phyloP scores from a whole-genome alignment of 441 rosid genomes.

The Bruguiera hainesii region DNA sequence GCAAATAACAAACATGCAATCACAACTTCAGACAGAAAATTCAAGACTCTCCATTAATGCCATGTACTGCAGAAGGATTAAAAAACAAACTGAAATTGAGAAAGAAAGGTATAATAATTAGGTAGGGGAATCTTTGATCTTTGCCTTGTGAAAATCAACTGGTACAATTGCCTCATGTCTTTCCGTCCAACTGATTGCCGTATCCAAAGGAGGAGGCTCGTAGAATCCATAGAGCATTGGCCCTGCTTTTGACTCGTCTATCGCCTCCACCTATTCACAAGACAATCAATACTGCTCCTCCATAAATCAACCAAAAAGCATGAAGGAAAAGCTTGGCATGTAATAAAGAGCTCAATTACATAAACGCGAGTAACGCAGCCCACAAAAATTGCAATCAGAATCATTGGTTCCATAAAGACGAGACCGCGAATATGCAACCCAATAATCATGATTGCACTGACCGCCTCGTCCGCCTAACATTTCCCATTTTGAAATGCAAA shows the following conservation, averaged over 20 bases:
- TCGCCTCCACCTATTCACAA: constrained; percentile 32
- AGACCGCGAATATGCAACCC: no score
- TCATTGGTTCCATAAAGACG: no score
- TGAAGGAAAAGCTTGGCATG: not conserved
- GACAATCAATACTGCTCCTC: no score
- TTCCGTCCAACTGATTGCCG: constrained; percentile 41
- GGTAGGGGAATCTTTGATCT: constrained; percentile 2
- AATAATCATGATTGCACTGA: constrained; percentile 5
- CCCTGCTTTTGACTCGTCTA: constrained; percentile 29
- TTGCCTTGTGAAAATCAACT: constrained; percentile 39
- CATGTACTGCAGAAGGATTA: not conserved
- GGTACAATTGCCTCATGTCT: constrained; percentile 30
- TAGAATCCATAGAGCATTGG: constrained; percentile 41
- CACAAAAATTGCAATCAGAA: no score
- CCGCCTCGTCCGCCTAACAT: constrained; percentile 1
- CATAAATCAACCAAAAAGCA: constrained; percentile 3
- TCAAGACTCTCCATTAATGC: not conserved
- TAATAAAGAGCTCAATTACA: not conserved
- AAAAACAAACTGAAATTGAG: not conserved
- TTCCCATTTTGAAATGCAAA: not conserved
- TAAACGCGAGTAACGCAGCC: no score
- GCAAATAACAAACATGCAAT: constrained; percentile 11
- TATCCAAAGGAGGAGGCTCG: constrained; percentile 38
- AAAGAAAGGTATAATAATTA: not conserved
- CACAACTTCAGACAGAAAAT: not conserved